These are phyloP conservation scores for Solanum rostratum DNA, from an alignment of 257 asterid species.

Conservation along the genomic window DNA sequence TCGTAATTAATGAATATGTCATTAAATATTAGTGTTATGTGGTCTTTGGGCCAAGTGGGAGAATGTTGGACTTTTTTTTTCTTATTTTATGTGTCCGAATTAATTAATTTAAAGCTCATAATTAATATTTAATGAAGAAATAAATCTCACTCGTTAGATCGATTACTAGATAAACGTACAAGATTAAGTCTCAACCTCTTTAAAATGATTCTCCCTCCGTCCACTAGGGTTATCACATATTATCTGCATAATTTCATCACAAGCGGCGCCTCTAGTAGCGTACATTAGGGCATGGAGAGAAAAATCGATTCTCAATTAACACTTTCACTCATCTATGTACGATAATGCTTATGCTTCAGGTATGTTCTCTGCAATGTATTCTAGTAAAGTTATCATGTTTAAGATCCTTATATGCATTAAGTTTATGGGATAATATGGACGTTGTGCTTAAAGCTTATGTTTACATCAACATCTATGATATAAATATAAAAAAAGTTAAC, in stretches of 20 bases:
- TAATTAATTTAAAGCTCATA: no score
- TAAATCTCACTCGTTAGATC: neutral
- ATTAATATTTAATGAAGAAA: neutral
- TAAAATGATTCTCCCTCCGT: neutral
- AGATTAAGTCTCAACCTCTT: neutral
- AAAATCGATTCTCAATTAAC: no score
- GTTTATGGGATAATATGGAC: neutral
- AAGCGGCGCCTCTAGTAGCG: neutral
- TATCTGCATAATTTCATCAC: neutral
- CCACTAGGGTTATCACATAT: neutral
- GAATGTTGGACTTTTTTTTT: no score
- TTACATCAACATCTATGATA: neutral
- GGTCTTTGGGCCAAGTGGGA: neutral
- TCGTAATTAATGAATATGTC: neutral
- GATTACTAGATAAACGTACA: neutral
- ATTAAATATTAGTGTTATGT: neutral
- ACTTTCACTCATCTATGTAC: neutral
- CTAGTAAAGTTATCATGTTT: neutral
- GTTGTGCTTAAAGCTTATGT: neutral
- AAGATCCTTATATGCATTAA: neutral
- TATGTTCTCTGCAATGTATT: neutral
- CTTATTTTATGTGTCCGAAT: no score
- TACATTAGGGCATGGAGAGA: neutral
- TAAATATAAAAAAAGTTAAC: no score
- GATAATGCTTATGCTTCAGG: neutral